Evolutionary conservation across 441 rosid species (phyloP).

Genomic region (Pelargonium cotyledonis): DNA sequence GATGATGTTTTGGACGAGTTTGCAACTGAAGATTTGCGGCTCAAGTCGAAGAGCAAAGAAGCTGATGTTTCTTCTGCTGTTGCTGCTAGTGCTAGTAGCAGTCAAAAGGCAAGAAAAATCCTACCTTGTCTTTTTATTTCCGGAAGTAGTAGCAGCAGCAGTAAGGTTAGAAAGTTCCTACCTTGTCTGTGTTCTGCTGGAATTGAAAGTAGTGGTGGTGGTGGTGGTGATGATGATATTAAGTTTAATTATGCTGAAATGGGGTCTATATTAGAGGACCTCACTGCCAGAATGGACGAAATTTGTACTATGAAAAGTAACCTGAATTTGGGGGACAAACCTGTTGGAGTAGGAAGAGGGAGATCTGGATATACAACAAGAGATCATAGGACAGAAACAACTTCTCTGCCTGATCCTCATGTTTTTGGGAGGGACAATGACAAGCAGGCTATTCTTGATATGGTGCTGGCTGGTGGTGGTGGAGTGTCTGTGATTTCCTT

Average conservation of each 20-base stretch:
- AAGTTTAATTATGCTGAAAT: not conserved
- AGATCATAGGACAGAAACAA: not conserved
- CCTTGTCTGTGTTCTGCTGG: too few species aligned
- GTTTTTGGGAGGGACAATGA: not conserved
- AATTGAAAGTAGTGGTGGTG: too few species aligned
- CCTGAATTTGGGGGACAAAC: accelerated
- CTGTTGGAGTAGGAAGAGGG: too few species aligned
- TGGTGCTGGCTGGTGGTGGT: not conserved
- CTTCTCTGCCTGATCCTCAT: not conserved
- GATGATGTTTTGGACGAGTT: not conserved
- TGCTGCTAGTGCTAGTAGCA: not conserved
- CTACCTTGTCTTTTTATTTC: not conserved
- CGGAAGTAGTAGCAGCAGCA: not conserved
- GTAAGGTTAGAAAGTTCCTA: not conserved
- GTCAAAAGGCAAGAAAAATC: not conserved
- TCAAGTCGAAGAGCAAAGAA: not conserved
- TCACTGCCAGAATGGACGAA: not conserved
- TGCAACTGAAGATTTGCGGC: not conserved
- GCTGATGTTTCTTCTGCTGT: not conserved
- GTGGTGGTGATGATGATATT: too few species aligned
- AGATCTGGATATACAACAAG: not conserved
- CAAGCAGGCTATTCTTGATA: not conserved
- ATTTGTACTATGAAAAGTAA: not conserved
- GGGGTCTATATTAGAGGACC: not conserved
- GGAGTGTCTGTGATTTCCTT: not conserved